phyloP scores from a whole-genome alignment of 164 flowering plant species.

The Cinnamomum micranthum region DNA sequence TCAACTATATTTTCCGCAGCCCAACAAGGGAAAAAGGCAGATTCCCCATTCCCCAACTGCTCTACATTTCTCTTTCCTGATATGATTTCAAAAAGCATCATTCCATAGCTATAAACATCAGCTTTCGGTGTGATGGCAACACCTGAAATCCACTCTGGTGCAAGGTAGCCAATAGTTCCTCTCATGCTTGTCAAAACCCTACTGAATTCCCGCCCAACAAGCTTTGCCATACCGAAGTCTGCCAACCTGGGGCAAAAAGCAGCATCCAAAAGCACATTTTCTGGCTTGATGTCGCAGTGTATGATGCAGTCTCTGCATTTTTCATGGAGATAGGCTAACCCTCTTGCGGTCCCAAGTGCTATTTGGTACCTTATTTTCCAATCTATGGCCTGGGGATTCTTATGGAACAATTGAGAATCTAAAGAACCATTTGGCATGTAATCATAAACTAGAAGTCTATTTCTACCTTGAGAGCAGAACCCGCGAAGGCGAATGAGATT shows the following conservation, averaged over 20 bases:
- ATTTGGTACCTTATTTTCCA: constrained; percentile 34
- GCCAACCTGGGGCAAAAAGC: constrained; percentile 31
- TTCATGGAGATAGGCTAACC: constrained; percentile 30
- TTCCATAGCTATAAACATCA: constrained; percentile 41
- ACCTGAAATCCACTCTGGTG: constrained; percentile 41
- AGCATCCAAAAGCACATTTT: constrained; percentile 33
- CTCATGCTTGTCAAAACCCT: constrained; percentile 33
- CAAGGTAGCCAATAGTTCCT: constrained; percentile 40
- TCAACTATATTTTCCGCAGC: constrained; percentile 23
- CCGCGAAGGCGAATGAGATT: constrained; percentile 53
- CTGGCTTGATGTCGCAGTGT: constrained; percentile 41
- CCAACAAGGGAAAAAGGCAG: constrained; percentile 24
- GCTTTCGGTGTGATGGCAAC: constrained; percentile 33
- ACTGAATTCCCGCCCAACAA: constrained; percentile 32
- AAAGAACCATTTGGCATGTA: constrained; percentile 54
- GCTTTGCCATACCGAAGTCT: constrained; percentile 37
- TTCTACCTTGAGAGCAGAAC: constrained; percentile 41
- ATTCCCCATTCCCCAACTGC: constrained; percentile 9
- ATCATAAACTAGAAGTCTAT: constrained; percentile 45
- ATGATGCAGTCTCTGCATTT: constrained; percentile 37
- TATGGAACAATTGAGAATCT: constrained; percentile 28
- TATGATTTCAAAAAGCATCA: constrained; percentile 32
- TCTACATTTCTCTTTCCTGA: constrained; percentile 33
- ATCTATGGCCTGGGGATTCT: constrained; percentile 6
- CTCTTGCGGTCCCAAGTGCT: constrained; percentile 32